Base-by-base conservation (phyloP, 1,284 basidiomycete genomes). In the Leccinum griseonigrum region DNA sequence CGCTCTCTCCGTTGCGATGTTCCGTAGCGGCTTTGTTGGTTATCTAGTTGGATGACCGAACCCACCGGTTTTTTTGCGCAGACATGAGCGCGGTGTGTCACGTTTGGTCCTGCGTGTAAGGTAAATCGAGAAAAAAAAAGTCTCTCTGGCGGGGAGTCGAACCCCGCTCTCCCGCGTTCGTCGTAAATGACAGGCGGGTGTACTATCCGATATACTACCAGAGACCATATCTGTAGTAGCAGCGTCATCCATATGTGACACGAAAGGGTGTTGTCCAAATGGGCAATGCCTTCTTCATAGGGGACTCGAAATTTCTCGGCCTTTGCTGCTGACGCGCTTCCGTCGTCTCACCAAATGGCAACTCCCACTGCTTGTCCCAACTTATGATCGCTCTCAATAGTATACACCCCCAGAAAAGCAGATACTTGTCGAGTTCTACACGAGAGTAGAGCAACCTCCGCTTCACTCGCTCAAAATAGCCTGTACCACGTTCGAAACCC, bases 401-500 rank as follows among this genome's bases (percentile, higher is more conserved):
- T 10, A n/a, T 43, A n/a, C n/a, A n/a, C n/a, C 10, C 40, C 40
- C n/a, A 4, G 28, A 50, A 50, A 50, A 50, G 14, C 11, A 46
- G 18, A 46, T 43, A 43, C n/a, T 43, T 50, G 51, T 54, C 0
- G 28, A 54, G n/a, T 36, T 54, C 53, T 14, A 36, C 32, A 11
- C n/a, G n/a, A n/a, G n/a, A n/a, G n/a, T n/a, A n/a, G 26, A 51
- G 14, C 26, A 51, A 16, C 28, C n/a, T 29, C 51, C 51, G 16
- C 52, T 54, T n/a, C 34, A 92, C 71, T 92, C 89, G 64, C 85
- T 87, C 66, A 96, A 77, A 69, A 98, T 88, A 48, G 95, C 95
- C 68, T 94, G 87, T 8, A 98, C 95, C 63, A 98, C 94, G 72
- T 97, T 96, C n/a, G 83, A 84, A 31, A 97, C 95, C 59, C 91